Base-by-base conservation (phyloP, 371 early-diverging fungal genomes). In the Mortierella sp. region DNA sequence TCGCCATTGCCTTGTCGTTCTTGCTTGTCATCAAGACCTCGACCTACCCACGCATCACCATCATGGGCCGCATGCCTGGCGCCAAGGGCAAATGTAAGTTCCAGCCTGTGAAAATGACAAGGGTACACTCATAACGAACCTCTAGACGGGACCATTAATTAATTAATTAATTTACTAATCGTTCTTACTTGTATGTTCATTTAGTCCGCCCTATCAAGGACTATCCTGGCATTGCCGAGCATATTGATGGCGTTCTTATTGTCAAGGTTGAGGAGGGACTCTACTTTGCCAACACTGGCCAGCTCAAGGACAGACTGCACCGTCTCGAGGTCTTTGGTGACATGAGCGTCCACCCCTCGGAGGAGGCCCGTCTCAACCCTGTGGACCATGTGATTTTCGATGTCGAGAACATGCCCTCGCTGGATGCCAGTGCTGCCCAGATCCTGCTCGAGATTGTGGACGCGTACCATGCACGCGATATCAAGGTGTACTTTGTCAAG, bases 211-310 rank as follows among this genome's bases (percentile, higher is more conserved):
- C 92, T 44, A 91, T 93, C 81, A 90, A 90, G 77, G 92, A 94
- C 64, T 90, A 93, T 54, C 91, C 93, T 19, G 90, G 92, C 43
- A 88, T 90, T 46, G 92, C 94, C 5, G 95, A 95, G 78, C 94
- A 95, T 51, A 89, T 97, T 37, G 94, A 96, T 80, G 97, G 96
- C 16, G 93, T 93, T 28, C 87, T 98, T 48, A 92, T 98, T 76
- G 93, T 98, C 74, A 91, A 95, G 70, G 91, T 98, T 43, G 96
- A 97, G 74, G 99, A 98, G 78, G 93, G 95, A 0, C 88, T 98
- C 40, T 97, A 95, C 84, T 98, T 98, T 90, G 98, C 98, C 59
- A 98, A 98, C 84, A 94, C 96, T 61, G 98, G 98, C 2, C 97
- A 98, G 90, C 89, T 99, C 72, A 96, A 96, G 86, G 98, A 98